phyloP scores from a whole-genome alignment of 202 grass and related monocot species.

The Cymbopogon flexuosus region DNA sequence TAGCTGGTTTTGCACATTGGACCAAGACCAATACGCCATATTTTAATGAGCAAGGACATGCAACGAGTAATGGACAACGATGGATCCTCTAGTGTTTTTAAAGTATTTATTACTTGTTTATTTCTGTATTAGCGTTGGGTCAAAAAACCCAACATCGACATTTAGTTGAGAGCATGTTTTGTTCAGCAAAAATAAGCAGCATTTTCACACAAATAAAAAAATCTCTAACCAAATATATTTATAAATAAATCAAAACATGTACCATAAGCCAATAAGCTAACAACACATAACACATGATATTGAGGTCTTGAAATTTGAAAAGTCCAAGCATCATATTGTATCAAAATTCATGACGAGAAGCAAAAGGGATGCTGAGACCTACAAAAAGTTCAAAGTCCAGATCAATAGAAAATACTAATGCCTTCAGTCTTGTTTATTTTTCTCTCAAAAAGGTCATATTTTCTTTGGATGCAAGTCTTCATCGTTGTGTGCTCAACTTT shows the following conservation, averaged over 20 bases:
- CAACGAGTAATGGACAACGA: neutral
- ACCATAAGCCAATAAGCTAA: neutral
- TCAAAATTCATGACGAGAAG: neutral
- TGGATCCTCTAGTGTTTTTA: neutral
- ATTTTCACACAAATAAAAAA: neutral
- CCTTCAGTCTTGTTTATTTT: neutral
- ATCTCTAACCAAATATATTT: neutral
- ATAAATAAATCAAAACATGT: neutral
- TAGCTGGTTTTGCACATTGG: neutral
- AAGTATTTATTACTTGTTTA: neutral
- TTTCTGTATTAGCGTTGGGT: neutral
- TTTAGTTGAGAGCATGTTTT: neutral
- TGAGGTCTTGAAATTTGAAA: no score
- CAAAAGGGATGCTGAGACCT: neutral
- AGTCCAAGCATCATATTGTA: neutral
- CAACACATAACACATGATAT: neutral
- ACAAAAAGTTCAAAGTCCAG: neutral
- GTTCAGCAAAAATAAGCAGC: neutral
- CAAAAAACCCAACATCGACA: neutral
- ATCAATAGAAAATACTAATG: neutral
- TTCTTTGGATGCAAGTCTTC: neutral
- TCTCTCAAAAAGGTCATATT: neutral
- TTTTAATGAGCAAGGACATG: neutral
- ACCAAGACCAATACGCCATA: neutral
- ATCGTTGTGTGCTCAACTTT: no score